Percentiles rank a stretch among this genome's conserved stretches.
Conservation (phyloP, 2,329 filamentous ascomycete species). For the Lecanosticta acicola region DNA sequence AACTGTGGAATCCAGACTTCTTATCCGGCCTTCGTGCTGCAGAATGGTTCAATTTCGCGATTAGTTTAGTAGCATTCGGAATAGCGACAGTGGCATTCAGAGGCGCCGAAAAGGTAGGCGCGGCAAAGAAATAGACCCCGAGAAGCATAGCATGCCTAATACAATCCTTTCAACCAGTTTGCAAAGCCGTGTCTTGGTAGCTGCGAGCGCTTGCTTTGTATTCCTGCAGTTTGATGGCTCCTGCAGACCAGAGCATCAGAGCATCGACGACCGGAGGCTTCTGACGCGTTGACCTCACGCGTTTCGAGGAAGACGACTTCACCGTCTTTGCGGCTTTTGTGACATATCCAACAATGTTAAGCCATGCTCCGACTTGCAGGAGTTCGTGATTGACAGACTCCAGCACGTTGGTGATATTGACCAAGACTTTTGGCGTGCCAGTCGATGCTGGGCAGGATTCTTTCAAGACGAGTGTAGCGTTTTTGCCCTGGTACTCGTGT, state of each 20-base stretch:
- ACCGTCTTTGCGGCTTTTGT: background rate
- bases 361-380: constrained; percentile 71
- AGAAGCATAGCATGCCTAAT: background rate
- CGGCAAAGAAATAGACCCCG: constrained; percentile 19
- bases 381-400: constrained; percentile 58
- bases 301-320: background rate
- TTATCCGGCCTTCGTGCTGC: constrained; percentile 36
- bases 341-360: constrained; percentile 79
- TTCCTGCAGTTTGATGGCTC: constrained; percentile 61
- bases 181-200: constrained; percentile 8
- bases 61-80: constrained; percentile 32
- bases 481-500: constrained; percentile 50
- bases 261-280: constrained; percentile 56
- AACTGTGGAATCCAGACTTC: constrained; percentile 26
- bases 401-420: constrained; percentile 68
- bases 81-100: constrained; percentile 32
- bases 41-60: constrained; percentile 38
- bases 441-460: constrained; percentile 55
- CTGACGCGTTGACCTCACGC: background rate
- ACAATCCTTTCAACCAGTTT: background rate
- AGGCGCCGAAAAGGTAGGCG: constrained; percentile 28
- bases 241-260: constrained; percentile 70
- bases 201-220: constrained; percentile 59
- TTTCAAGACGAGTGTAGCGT: constrained; percentile 60
- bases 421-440: constrained; percentile 45